A percentile compares a stretch with the other conserved stretches of the same genome.
phyloP scores from a whole-genome alignment of 345 rosid species.

The Boechera divaricarpa region DNA sequence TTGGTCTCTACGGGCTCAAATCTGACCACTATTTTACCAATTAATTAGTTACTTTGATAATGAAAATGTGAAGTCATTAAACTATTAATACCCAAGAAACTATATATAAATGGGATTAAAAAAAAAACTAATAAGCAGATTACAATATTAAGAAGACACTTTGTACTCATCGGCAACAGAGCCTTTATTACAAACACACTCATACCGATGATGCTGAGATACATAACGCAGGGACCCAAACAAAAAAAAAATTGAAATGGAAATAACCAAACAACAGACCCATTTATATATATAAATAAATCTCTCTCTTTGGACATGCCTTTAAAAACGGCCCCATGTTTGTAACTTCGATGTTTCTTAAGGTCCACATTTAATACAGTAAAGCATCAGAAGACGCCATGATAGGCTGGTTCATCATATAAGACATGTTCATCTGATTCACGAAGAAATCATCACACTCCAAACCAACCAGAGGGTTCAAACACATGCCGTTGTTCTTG shows the following conservation, averaged over 20 bases:
- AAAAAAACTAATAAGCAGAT: neutral
- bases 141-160: constrained; percentile 34
- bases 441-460: constrained; percentile 49
- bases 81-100: constrained; percentile 10
- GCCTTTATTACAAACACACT: constrained; percentile 44
- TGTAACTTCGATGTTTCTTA: constrained; percentile 7
- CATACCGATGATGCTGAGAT: constrained; percentile 33
- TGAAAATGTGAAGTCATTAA: constrained; percentile 14
- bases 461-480: constrained; percentile 36
- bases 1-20: neutral
- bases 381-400: constrained; percentile 75
- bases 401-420: constrained; percentile 65
- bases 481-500: constrained; percentile 28
- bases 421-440: constrained; percentile 55
- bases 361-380: constrained; percentile 49
- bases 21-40: neutral
- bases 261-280: constrained; percentile 32
- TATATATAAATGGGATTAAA: neutral
- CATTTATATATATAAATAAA: neutral
- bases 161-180: constrained; percentile 42
- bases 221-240: constrained; percentile 27
- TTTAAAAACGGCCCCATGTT: constrained; percentile 30
- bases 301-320: constrained; percentile 24
- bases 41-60: neutral
- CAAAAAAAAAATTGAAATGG: neutral